Base-by-base conservation (phyloP, 345 rosid species). In the Salix exigua region DNA sequence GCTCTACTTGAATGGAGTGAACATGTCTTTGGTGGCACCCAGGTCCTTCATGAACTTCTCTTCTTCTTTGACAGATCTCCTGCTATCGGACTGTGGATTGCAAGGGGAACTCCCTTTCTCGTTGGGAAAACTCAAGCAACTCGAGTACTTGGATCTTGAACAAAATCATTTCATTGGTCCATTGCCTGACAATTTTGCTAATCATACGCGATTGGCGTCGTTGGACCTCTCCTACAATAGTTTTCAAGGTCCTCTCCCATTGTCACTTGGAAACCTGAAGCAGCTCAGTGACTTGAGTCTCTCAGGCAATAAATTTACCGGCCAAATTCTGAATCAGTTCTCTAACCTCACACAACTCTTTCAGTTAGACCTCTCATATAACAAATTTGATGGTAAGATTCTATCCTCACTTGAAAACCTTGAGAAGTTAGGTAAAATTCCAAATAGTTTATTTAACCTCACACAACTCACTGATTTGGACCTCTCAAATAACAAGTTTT, bases 21-120 rank as follows among this genome's bases (percentile, higher is more conserved):
- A 75, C 26, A 44, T 82, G 82, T 72, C 77, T n/a, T 67, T 30
- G 7, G 18, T 72, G 30, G 53, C 11, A 35, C 72, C 68, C 2
- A 7, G 21, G 5, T 67, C 40, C 30, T 62, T 82, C 1, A 7
- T 19, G 4, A 71, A 82, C 40, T 42, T 53, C 5, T 73, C 82
- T 26, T 19, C 44, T 42, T 71, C 79, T 69, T 60, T 79, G 11
- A 26, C 38, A 10, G 60, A 66, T 31, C 28, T 80, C 11, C 5
- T 5, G 18, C 66, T 83, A n/a, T 0, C 0, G 0, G 1, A 16
- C 0, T 78, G 64, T 66, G 10, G 2, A 11, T 53, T 83, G 73
- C 18, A 4, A n/a, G 84, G 87, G 60, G 17, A 48, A 13, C 65
- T 79, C 12, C 81, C 73, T 1, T 4, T 23, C 30, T 70, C 73